Conservation (phyloP, 1,284 basidiomycete genomes). For the Thecaphora frezii region DNA sequence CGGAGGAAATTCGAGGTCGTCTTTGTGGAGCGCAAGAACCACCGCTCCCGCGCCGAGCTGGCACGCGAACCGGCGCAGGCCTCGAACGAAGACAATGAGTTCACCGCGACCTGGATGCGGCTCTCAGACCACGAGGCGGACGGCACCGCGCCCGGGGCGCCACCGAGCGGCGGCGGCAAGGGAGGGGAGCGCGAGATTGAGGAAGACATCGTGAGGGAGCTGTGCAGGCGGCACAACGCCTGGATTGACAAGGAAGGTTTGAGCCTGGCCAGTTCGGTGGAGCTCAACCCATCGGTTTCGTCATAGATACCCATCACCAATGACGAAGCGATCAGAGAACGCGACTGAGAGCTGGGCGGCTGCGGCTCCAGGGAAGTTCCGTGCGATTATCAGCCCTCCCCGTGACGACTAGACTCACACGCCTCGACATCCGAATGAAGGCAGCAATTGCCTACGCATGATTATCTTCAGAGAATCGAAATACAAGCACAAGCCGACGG, state of each 20-base stretch:
- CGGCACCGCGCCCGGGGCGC: neutral
- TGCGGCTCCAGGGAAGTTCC: too few species aligned
- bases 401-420: too few species aligned
- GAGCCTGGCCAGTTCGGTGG: neutral
- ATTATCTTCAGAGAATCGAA: too few species aligned
- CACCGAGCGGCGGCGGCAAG: slow-evolving; percentile 34
- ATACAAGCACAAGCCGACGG: too few species aligned
- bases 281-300: too few species aligned
- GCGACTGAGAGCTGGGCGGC: too few species aligned
- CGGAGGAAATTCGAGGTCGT: slow-evolving; percentile 87
- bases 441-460: too few species aligned
- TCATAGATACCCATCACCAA: too few species aligned
- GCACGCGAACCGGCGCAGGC: slow-evolving; percentile 5
- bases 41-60: neutral
- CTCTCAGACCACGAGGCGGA: too few species aligned
- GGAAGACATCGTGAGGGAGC: slow-evolving; percentile 79
- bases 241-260: slow-evolving; percentile 65
- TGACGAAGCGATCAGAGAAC: too few species aligned
- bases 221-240: slow-evolving; percentile 71
- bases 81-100: slow-evolving; percentile 53
- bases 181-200: slow-evolving; percentile 71
- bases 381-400: too few species aligned
- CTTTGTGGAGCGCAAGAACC: slow-evolving; percentile 67
- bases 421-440: too few species aligned
- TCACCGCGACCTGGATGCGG: slow-evolving; percentile 73